These are phyloP conservation scores for Boletus rufocinnamomeus DNA, from an alignment of 768 basidiomycete genomes.

Conservation along the genomic window DNA sequence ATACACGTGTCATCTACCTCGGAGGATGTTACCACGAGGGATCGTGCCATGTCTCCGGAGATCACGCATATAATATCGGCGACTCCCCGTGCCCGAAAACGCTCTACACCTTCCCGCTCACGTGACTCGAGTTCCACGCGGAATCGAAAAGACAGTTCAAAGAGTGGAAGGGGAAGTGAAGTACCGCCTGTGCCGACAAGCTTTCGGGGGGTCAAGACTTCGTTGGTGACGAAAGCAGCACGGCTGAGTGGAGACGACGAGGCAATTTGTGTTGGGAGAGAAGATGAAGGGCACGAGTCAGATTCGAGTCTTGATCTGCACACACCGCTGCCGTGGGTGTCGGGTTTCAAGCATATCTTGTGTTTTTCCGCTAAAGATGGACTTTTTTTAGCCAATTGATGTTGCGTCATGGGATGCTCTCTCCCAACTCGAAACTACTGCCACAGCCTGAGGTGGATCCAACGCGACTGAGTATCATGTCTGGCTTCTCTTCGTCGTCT, in stretches of 20 bases:
- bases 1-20: slow-evolving; percentile 14
- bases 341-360: slow-evolving; percentile 8
- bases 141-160: slow-evolving; percentile 19
- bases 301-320: slow-evolving; percentile 70
- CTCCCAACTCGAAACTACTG: slow-evolving; percentile 63
- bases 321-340: slow-evolving; percentile 65
- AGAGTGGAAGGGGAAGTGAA: slow-evolving; percentile 12
- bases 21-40: slow-evolving; percentile 8
- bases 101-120: slow-evolving; percentile 24
- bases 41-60: slow-evolving; percentile 39
- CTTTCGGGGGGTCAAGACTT: slow-evolving; percentile 1
- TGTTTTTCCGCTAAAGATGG: not conserved
- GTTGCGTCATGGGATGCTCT: slow-evolving; percentile 66
- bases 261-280: slow-evolving; percentile 8
- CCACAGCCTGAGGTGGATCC: slow-evolving; percentile 29
- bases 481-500: slow-evolving; percentile 28
- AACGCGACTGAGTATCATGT: slow-evolving; percentile 30
- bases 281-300: slow-evolving; percentile 43
- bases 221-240: not conserved
- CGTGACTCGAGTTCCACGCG: slow-evolving; percentile 24
- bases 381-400: slow-evolving; percentile 53
- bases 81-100: slow-evolving; percentile 40
- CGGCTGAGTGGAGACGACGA: slow-evolving; percentile 6
- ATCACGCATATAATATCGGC: slow-evolving; percentile 41
- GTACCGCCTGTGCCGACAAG: slow-evolving; percentile 14